Base-by-base conservation (phyloP, 106 monocot genomes). In the Vanilla planifolia region DNA sequence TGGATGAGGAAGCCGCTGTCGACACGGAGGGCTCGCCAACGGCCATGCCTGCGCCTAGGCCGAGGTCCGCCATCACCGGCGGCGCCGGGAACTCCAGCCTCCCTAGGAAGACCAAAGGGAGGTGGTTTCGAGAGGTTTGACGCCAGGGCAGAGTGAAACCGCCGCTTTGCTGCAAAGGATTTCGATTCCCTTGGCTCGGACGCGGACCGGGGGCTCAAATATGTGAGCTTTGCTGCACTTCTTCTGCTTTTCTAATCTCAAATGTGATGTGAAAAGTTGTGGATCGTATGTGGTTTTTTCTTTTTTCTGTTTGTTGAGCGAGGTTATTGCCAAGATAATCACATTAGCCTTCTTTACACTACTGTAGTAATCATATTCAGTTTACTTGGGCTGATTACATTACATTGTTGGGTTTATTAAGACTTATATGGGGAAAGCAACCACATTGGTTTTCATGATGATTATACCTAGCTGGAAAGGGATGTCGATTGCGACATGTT, bases 41-140 rank as follows among this genome's bases (percentile, higher is more conserved):
- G 46, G 51, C 65, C 4, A 39, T 66, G 20, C 35, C 78, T 15
- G 61, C 63, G 3, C 89, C 84, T 24, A 84, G 71, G 60, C 78
- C 85, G 46, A 73, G 93, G 21, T 94, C 93, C 32, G 58, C 89
- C 45, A 85, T 94, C 56, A 77, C 82, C 36, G 82, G 86, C 35
- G 86, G 79, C 44, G 76, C 36, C 11, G 48, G 50, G 17, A 48
- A 2, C 22, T 53, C 51, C 60, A 55, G 53, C 46, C 67, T 19
- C 2, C 58, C 68, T 1, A 81, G 68, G 69, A 95, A 74, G 76
- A 90, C 90, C 60, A 95, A 95, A 46, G 95, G 89, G 1, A 70
- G 95, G 45, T 89, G 95, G 0, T 95, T 95, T 65, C 71, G 95
- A 16, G 89, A 86, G 32, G 57, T 21, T n/a, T 9, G 93, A 89